Percentiles rank a stretch among this genome's conserved stretches.
These are phyloP conservation scores for Selaginella tamariscina DNA, from an alignment of 75 land plant genomes.

Conservation along the genomic window DNA sequence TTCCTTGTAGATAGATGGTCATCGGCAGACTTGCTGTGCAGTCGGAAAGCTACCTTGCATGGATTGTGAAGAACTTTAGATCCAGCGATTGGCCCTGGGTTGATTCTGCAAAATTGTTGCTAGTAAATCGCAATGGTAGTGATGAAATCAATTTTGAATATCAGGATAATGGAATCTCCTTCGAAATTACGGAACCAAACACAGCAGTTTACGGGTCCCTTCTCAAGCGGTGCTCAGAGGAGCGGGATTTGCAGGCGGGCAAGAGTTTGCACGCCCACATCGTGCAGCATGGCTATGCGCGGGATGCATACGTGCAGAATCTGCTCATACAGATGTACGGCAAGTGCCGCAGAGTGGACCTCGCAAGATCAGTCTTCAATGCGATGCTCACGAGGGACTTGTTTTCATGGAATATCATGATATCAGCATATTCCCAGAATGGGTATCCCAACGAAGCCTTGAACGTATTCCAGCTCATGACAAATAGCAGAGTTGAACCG, in stretches of 20 bases:
- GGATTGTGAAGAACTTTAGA: not conserved
- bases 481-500: constrained; percentile 8
- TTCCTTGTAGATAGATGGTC: too few species aligned
- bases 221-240: not conserved
- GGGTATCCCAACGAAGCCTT: not conserved
- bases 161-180: not conserved
- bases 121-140: too few species aligned
- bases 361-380: not conserved
- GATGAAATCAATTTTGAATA: too few species aligned
- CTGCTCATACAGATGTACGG: constrained; percentile 1
- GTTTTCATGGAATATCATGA: constrained; percentile 5
- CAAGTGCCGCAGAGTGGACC: not conserved
- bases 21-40: too few species aligned
- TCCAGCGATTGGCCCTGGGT: not conserved
- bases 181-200: not conserved
- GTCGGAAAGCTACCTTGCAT: not conserved
- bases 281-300: not conserved
- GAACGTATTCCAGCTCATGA: not conserved
- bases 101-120: not conserved
- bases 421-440: not conserved
- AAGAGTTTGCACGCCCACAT: not conserved
- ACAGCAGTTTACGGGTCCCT: not conserved
- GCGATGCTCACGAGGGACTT: not conserved
- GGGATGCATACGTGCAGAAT: constrained; percentile 4
- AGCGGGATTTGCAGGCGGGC: not conserved